phyloP scores from a whole-genome alignment of 1,139 yeast species.

The Candida smagusa region DNA sequence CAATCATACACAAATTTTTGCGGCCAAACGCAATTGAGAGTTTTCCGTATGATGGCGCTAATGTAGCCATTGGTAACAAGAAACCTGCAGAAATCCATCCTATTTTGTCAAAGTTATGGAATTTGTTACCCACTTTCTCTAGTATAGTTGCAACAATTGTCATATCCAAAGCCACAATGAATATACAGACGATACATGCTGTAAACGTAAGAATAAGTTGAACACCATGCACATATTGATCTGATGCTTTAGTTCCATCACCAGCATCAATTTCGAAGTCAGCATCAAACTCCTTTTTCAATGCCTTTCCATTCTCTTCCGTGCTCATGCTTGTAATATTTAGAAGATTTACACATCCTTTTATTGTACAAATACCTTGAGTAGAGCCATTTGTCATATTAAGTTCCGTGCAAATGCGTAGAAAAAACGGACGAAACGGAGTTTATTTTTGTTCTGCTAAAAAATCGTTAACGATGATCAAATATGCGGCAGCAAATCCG shows the following conservation, averaged over 20 bases:
- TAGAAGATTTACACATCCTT: no score
- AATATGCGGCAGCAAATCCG: no score
- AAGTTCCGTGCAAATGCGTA: no score
- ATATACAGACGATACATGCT: conserved; percentile 49
- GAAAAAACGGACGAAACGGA: no score
- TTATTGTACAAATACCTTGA: no score
- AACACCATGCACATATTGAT: conserved; percentile 47
- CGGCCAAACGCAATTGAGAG: conserved; percentile 61
- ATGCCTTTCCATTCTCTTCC: no score
- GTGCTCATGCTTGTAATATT: no score
- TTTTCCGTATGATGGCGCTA: conserved; percentile 61
- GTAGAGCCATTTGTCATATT: no score
- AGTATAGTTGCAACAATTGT: conserved; percentile 62
- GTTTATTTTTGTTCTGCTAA: no score
- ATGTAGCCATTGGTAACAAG: conserved; percentile 55
- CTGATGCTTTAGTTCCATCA: conserved; percentile 50
- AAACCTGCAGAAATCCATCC: conserved; percentile 65
- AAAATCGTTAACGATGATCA: no score
- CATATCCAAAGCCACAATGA: conserved; percentile 64
- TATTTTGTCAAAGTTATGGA: conserved; percentile 51
- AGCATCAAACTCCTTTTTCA: no score
- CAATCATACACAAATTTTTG: conserved; percentile 46
- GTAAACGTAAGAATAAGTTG: conserved; percentile 35
- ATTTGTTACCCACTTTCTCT: conserved; percentile 52
- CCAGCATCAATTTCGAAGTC: conserved; percentile 49